phyloP scores from a whole-genome alignment of 2,329 filamentous ascomycete genomes.

The Aspergillus uvarum region DNA sequence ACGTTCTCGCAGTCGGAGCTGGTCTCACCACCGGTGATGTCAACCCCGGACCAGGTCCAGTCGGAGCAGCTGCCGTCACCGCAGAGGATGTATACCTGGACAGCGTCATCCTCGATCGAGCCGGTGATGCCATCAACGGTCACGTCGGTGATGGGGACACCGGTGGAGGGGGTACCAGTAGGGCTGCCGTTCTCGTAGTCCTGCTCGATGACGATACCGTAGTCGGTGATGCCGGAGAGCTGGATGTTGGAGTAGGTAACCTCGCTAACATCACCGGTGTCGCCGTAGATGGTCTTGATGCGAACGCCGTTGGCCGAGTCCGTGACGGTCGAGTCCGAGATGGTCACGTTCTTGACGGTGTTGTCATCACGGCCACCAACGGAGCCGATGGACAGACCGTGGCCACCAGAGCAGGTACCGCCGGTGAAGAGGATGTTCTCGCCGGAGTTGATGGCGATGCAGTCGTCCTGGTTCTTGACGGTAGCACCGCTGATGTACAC shows the following conservation, averaged over 20 bases:
- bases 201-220: conserved; percentile 60
- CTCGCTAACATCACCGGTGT: conserved; percentile 53
- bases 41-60: conserved; percentile 56
- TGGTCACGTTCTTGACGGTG: conserved; percentile 53
- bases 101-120: conserved; percentile 34
- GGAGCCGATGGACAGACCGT: conserved; percentile 60
- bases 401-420: conserved; percentile 37
- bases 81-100: conserved; percentile 56
- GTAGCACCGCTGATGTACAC: conserved; percentile 54
- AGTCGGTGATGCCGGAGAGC: conserved; percentile 40
- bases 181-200: conserved; percentile 54
- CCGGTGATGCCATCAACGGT: conserved; percentile 40
- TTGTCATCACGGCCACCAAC: conserved; percentile 58
- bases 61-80: conserved; percentile 52
- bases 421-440: conserved; percentile 37
- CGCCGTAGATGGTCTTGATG: conserved; percentile 57
- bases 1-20: conserved; percentile 44
- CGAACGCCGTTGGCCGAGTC: conserved; percentile 59
- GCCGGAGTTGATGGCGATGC: conserved; percentile 59
- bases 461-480: conserved; percentile 61
- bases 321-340: conserved; percentile 50
- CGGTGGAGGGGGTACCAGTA: conserved; percentile 39
- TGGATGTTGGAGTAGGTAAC: conserved; percentile 57
- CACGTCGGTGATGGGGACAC: conserved; percentile 44
- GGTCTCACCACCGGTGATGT: conserved; percentile 53